Percentiles rank a stretch among this genome's conserved stretches.
These are phyloP conservation scores for Daucus carota DNA, from an alignment of 129 eudicot genomes.

Conservation along the genomic window DNA sequence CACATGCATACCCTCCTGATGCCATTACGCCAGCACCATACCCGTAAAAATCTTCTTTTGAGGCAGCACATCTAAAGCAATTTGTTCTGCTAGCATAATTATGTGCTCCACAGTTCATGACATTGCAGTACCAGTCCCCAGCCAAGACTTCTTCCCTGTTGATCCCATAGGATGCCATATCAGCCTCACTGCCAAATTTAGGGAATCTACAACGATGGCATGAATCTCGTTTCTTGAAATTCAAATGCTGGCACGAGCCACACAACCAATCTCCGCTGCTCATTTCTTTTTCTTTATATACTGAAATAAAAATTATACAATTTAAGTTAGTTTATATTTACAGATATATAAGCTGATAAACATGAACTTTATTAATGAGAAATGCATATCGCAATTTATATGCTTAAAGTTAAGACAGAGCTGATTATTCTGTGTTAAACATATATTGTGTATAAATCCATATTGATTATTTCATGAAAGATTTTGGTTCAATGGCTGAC, in stretches of 20 bases:
- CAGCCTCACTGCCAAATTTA: conserved; percentile 45
- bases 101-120: conserved; percentile 69
- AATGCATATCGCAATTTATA: not conserved
- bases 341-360: not conserved
- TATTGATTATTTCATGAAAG: not conserved
- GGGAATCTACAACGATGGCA: conserved; percentile 81
- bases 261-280: conserved; percentile 96
- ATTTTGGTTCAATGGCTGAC: not conserved
- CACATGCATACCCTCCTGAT: conserved; percentile 30
- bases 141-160: conserved; percentile 47
- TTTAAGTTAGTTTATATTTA: conserved; percentile 5
- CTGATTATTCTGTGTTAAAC: not conserved
- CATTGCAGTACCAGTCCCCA: conserved; percentile 83
- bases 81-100: conserved; percentile 79
- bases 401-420: conserved; percentile 6
- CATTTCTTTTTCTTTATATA: conserved; percentile 28
- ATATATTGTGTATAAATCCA: not conserved
- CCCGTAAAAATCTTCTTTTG: conserved; percentile 39
- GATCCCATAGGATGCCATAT: conserved; percentile 37
- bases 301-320: conserved; percentile 8
- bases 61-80: conserved; percentile 68
- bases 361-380: not conserved
- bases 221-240: conserved; percentile 73
- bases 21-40: conserved; percentile 29
- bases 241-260: conserved; percentile 64